Evolutionary conservation across 768 basidiomycete genomes (phyloP), one percentile per base, ranked within the genome.

Genomic region (Hericium alpestre): DNA sequence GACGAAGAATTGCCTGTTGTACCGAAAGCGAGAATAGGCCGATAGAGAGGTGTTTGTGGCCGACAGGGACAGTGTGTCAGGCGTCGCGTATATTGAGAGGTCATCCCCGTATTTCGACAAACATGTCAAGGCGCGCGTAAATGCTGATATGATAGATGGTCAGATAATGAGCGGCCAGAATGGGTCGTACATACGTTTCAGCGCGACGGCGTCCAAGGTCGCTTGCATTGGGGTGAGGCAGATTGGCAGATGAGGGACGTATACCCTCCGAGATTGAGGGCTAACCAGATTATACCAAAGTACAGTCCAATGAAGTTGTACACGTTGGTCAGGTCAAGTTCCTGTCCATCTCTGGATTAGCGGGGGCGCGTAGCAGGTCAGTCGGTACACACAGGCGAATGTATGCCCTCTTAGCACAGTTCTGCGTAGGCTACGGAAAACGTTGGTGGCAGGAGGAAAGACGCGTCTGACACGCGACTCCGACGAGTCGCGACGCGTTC

Each of bases 81-180:
- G 66, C 9, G 80, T 79, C 8, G 86, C 88, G 57, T 82, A 77
- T 43, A 93, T 76, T 39, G 79, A 76, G 46, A 93, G 71, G 59
- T 93, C 88, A 58, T 93, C 90, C 52, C 90, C 87, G 66, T 90
- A 92, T 71, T 79, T 83, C 39, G 89, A 83, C 47, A 92, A 73
- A 69, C 91, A 93, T 4, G 79, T 74, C 51, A 93, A 72, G 12
- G 86, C 84, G 67, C 79, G 84, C 25, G 84, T 83, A 65, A 92
- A 83, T 54, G 83, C 90, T 16, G 38, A 51, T 51, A 39, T 16
- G 47, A 39, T 38, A 56, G 47, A 50, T 12, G 50, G 46, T 49
- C 32, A 58, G 43, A 54, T 18, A 22, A 16, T 11, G 32, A 32
- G 32, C 8, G 32, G 32, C 32, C 32, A 7, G 6, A 32, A n/a